phyloP scores from a whole-genome alignment of 371 early-diverging fungal genomes.

The Umbelopsis sp. region DNA sequence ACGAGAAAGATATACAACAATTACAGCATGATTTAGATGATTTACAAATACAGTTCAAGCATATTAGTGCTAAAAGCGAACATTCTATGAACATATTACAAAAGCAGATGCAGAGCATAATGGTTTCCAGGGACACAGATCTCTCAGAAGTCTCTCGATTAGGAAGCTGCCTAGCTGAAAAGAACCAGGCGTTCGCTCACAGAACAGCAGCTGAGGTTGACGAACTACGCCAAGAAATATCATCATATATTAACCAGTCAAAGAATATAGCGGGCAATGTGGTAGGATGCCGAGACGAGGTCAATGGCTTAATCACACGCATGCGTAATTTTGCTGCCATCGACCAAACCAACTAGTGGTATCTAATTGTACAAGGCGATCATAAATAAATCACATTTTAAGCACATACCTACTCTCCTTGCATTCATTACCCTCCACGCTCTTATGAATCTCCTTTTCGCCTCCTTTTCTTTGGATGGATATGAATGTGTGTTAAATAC shows the following conservation, averaged over 20 bases:
- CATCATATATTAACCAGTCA: not conserved
- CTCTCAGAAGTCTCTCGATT: not conserved
- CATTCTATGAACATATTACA: constrained; percentile 3
- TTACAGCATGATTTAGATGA: constrained; percentile 15
- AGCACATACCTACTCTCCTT: too few species aligned
- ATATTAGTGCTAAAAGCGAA: not conserved
- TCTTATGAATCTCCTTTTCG: too few species aligned
- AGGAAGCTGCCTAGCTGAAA: not conserved
- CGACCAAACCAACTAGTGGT: not conserved
- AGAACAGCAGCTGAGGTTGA: not conserved
- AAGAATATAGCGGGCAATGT: not conserved
- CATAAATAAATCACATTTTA: too few species aligned
- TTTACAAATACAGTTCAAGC: not conserved
- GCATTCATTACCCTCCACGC: too few species aligned
- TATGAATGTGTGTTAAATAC: too few species aligned
- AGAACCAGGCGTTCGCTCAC: not conserved
- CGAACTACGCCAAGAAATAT: not conserved
- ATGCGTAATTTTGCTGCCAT: constrained; percentile 29
- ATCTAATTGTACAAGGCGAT: not conserved
- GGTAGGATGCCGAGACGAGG: constrained; percentile 42
- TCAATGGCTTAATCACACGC: constrained; percentile 39
- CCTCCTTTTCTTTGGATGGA: too few species aligned
- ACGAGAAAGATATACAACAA: constrained; percentile 13
- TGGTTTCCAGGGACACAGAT: constrained; percentile 7
- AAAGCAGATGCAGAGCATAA: not conserved